Evolutionary conservation across 1,139 yeast species (phyloP), one percentile per base, ranked within the genome.

Genomic region (Yamadazyma diddensiae): DNA sequence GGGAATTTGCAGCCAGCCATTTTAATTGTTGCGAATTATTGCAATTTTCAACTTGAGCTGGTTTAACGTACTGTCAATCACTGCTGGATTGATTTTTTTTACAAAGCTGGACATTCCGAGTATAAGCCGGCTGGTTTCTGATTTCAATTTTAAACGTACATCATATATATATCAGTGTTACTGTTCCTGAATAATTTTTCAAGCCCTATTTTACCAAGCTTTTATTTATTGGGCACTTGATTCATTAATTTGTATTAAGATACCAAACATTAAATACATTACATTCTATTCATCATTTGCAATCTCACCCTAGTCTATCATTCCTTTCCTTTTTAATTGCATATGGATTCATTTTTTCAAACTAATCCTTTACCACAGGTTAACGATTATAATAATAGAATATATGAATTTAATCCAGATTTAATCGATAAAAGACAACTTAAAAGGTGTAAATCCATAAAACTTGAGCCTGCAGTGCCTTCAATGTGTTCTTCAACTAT

Each of bases 221-320:
- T 12, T 12, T 13, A 5, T 12, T 22, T 15, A 12, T 12, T 7
- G 15, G 11, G 6, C 25, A n/a, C 13, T 22, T 13, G 25, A 22
- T n/a, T 22, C 15, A 22, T 22, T 22, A 22, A 22, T 13, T 22
- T 22, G 15, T 23, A 15, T 13, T 12, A 13, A 6, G 25, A 9
- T 13, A 12, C 11, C 6, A 5, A 6, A 5, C 12, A 12, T 21
- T 5, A 10, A 7, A 10, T 21, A 21, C 8, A 21, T 9, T 6
- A 21, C 9, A 18, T 6, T 18, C 9, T 18, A 18, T 21, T 21
- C 11, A n/a, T 21, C 24, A 7, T 21, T 21, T n/a, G n/a, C 13
- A n/a, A 15, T 16, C 58, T 50, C 57, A 53, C 59, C 54, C 54
- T 42, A 53, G 58, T 53, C 59, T 37, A 48, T 53, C 59, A 27